phyloP scores from a whole-genome alignment of 1,284 basidiomycete species.

The Moesziomyces globuligerus region DNA sequence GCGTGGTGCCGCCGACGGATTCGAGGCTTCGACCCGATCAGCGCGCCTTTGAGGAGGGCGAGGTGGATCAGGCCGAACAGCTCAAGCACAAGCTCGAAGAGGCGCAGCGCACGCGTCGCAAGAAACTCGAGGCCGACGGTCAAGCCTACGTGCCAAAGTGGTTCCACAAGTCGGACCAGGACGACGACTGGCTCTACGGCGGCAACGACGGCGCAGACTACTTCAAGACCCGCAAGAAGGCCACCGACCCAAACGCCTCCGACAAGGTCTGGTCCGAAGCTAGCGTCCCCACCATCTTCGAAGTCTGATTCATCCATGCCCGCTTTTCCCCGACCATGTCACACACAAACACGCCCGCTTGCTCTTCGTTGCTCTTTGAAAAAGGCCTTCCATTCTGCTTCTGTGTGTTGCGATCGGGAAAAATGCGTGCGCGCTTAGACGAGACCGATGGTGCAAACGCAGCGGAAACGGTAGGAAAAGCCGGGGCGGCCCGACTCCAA shows the following conservation, averaged over 20 bases:
- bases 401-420: too few species aligned
- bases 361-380: too few species aligned
- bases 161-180: slow-evolving; percentile 56
- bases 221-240: slow-evolving; percentile 41
- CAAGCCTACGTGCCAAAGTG: slow-evolving; percentile 47
- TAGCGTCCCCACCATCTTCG: slow-evolving; percentile 31
- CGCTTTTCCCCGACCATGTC: too few species aligned
- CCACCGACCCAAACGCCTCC: slow-evolving; percentile 9
- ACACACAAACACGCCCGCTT: too few species aligned
- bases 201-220: slow-evolving; percentile 50
- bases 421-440: too few species aligned
- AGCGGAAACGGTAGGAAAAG: slow-evolving; percentile 40
- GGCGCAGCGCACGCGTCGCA: slow-evolving; percentile 68
- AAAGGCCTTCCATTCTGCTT: slow-evolving; percentile 1
- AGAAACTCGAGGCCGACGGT: slow-evolving; percentile 67
- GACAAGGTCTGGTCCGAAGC: slow-evolving; percentile 20
- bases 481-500: slow-evolving; percentile 65
- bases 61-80: slow-evolving; percentile 79
- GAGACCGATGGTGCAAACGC: slow-evolving; percentile 50
- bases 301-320: slow-evolving; percentile 11
- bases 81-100: slow-evolving; percentile 81
- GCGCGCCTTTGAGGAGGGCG: slow-evolving; percentile 82
- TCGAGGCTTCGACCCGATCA: slow-evolving; percentile 87
- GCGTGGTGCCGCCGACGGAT: slow-evolving; percentile 81
- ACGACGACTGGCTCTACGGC: slow-evolving; percentile 59